A percentile compares a stretch with the other conserved stretches of the same genome.
Conservation (phyloP, 2,329 filamentous ascomycete genomes). For the Aureobasidium sp. region DNA sequence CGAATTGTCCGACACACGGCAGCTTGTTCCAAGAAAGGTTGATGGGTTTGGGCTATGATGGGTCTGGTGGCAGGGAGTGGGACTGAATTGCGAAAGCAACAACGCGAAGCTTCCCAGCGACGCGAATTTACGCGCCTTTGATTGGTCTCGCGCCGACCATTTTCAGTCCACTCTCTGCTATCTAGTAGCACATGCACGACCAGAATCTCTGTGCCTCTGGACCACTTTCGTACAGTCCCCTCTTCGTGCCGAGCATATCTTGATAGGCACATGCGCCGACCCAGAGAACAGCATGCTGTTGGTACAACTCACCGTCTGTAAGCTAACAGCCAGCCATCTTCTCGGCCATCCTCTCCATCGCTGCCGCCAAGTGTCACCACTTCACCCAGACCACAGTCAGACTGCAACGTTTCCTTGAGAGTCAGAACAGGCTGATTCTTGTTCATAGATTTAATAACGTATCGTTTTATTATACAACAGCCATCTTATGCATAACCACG, state of each 20-base stretch:
- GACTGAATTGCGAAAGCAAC: neutral
- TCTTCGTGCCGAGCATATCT: neutral
- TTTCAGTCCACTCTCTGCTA: neutral
- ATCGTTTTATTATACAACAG: neutral
- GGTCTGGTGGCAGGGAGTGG: slow-evolving; percentile 11
- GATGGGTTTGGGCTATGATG: neutral
- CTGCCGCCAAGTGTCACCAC: neutral
- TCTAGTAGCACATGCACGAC: neutral
- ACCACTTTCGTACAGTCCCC: neutral
- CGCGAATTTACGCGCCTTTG: neutral
- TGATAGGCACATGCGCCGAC: neutral
- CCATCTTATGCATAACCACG: neutral
- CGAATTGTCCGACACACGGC: slow-evolving; percentile 4
- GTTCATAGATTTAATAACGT: neutral
- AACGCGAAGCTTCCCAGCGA: neutral
- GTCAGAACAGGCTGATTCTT: neutral
- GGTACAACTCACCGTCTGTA: neutral
- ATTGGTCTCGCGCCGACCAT: neutral
- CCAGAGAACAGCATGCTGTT: neutral
- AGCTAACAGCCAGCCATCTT: neutral
- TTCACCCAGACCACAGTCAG: neutral
- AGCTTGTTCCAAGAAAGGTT: neutral
- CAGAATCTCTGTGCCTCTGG: neutral
- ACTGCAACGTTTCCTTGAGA: neutral
- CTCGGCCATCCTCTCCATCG: neutral